Conservation (phyloP, 2,329 filamentous ascomycete genomes). For the Trichoderma koningiopsis region DNA sequence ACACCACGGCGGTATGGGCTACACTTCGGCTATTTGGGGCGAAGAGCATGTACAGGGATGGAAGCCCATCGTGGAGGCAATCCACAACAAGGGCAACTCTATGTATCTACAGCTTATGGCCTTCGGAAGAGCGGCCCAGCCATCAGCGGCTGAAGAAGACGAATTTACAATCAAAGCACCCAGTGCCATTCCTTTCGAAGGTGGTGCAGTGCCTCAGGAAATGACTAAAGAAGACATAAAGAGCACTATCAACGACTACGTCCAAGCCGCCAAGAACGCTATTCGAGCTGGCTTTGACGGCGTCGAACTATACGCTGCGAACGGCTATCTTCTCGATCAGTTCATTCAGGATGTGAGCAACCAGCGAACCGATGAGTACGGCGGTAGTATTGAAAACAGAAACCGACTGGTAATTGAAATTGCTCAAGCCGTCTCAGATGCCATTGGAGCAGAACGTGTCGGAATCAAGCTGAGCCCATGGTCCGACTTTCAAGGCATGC, state of each 20-base stretch:
- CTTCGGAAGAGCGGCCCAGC: constrained; percentile 56
- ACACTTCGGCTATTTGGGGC: constrained; percentile 11
- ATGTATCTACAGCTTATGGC: constrained; percentile 57
- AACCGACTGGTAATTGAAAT: constrained; percentile 51
- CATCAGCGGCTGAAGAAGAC: constrained; percentile 33
- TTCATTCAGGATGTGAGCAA: constrained; percentile 56
- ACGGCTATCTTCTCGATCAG: constrained; percentile 62
- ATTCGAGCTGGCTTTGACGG: constrained; percentile 53
- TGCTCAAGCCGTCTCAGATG: constrained; percentile 38
- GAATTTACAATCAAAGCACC: constrained; percentile 28
- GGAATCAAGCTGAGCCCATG: constrained; percentile 64
- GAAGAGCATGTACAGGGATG: constrained; percentile 12
- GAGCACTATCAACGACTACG: constrained; percentile 60
- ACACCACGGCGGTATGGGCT: constrained; percentile 37
- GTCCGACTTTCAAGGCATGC: constrained; percentile 64
- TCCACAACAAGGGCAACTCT: background rate
- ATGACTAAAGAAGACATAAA: constrained; percentile 67
- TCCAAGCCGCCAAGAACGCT: constrained; percentile 54
- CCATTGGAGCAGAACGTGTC: constrained; percentile 46
- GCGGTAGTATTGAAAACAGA: constrained; percentile 53
- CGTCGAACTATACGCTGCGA: constrained; percentile 52
- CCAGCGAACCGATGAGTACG: constrained; percentile 52
- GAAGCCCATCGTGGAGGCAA: background rate
- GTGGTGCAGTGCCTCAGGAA: constrained; percentile 50
- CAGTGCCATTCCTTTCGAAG: constrained; percentile 9